Percentiles rank a stretch among this genome's conserved stretches.
Conservation (phyloP, 345 rosid species). For the Mercurialis annua region DNA sequence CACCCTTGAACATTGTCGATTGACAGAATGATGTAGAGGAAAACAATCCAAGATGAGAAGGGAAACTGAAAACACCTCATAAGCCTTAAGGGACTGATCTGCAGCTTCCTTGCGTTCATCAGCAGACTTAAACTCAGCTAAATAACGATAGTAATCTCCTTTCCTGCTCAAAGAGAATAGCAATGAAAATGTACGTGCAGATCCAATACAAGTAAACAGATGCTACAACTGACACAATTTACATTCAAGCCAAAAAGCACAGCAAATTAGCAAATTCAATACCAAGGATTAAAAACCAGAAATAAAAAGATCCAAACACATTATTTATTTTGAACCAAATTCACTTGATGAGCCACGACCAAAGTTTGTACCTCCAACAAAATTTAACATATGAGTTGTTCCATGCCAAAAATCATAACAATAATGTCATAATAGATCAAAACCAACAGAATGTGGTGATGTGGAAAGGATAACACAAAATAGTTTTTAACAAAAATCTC, state of each 20-base stretch:
- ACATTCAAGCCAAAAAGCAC: neutral
- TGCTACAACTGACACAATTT: neutral
- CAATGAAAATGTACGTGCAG: conserved; percentile 1
- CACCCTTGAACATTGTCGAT: neutral
- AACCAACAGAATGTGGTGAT: too few species aligned
- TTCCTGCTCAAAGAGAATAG: conserved; percentile 34
- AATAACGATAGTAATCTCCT: conserved; percentile 53
- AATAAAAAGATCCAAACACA: neutral
- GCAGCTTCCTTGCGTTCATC: conserved; percentile 55
- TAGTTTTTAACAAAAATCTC: too few species aligned
- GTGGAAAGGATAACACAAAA: too few species aligned
- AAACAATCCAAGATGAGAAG: neutral
- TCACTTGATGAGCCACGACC: too few species aligned
- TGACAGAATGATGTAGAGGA: neutral
- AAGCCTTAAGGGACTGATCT: conserved; percentile 54
- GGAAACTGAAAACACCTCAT: conserved; percentile 33
- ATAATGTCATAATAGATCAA: neutral
- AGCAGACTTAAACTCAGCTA: conserved; percentile 46
- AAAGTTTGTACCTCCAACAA: too few species aligned
- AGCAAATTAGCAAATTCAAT: too few species aligned
- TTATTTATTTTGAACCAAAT: too few species aligned
- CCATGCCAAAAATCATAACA: neutral
- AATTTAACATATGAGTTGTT: too few species aligned
- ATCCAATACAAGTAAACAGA: too few species aligned
- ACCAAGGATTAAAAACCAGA: too few species aligned